phyloP scores from a whole-genome alignment of 2,329 filamentous ascomycete genomes.

The Sclerotinia borealis region DNA sequence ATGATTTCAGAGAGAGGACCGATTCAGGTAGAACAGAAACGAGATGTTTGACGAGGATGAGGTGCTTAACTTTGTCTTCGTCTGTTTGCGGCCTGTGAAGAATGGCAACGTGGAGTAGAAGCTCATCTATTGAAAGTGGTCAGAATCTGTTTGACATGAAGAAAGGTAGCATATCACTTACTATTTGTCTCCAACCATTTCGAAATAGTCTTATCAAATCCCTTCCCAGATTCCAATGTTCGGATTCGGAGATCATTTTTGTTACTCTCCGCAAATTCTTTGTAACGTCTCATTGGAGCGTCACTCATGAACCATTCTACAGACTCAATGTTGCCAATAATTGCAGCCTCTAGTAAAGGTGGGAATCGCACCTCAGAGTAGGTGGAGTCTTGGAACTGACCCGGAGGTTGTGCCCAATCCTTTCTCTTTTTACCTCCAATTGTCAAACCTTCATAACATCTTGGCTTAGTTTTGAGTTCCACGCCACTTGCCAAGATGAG shows the following conservation, averaged over 20 bases:
- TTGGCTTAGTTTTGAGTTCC: constrained; percentile 56
- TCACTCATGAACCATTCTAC: constrained; percentile 76
- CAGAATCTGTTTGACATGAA: not conserved
- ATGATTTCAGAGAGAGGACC: constrained; percentile 53
- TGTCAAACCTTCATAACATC: constrained; percentile 70
- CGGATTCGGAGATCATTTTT: constrained; percentile 56
- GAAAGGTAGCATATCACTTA: constrained; percentile 36
- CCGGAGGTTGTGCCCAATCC: constrained; percentile 68
- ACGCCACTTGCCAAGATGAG: constrained; percentile 61
- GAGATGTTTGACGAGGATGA: constrained; percentile 59
- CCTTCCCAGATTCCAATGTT: constrained; percentile 53
- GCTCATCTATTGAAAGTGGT: constrained; percentile 42
- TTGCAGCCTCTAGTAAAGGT: constrained; percentile 55
- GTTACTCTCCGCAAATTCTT: constrained; percentile 59
- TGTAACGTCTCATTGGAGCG: constrained; percentile 59
- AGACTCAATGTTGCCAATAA: constrained; percentile 53
- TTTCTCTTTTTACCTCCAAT: constrained; percentile 68
- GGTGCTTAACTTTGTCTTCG: constrained; percentile 33
- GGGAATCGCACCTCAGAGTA: constrained; percentile 42
- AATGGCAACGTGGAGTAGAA: constrained; percentile 62
- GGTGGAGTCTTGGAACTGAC: constrained; percentile 39
- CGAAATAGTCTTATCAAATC: constrained; percentile 56
- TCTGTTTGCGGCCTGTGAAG: constrained; percentile 34
- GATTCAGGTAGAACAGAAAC: constrained; percentile 54
- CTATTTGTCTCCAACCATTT: constrained; percentile 57